phyloP scores from a whole-genome alignment of 2,329 filamentous ascomycete genomes.

The Pseudogymnoascus sp. region DNA sequence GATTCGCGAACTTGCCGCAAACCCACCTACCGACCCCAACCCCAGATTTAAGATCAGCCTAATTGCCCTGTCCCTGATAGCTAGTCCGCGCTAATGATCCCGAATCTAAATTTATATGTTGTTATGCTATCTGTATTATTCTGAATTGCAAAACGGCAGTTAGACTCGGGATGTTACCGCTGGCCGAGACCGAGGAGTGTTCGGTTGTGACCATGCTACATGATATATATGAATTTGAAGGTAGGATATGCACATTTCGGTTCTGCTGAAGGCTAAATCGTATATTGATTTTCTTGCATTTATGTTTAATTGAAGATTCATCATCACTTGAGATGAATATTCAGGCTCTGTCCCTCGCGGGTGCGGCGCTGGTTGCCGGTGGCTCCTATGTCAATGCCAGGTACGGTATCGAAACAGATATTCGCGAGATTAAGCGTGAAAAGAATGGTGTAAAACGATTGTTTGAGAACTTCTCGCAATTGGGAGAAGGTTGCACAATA shows the following conservation, averaged over 20 bases:
- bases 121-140: not conserved
- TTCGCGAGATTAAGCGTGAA: constrained; percentile 31
- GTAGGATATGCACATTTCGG: not conserved
- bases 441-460: constrained; percentile 30
- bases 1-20: not conserved
- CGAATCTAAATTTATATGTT: not conserved
- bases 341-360: constrained; percentile 24
- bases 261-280: not conserved
- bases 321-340: constrained; percentile 12
- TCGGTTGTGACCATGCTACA: not conserved
- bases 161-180: not conserved
- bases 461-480: constrained; percentile 28
- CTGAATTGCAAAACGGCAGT: not conserved
- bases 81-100: not conserved
- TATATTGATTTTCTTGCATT: not conserved
- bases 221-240: not conserved
- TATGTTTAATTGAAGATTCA: constrained; percentile 16
- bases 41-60: not conserved
- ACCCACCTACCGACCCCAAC: not conserved
- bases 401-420: constrained; percentile 34
- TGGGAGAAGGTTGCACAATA: constrained; percentile 34
- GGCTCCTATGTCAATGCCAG: constrained; percentile 39
- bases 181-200: not conserved
- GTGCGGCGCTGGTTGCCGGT: constrained; percentile 28
- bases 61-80: not conserved